Evolutionary conservation across 768 basidiomycete genomes (phyloP), one percentile per base, ranked within the genome.

Genomic region (Russula abietina): DNA sequence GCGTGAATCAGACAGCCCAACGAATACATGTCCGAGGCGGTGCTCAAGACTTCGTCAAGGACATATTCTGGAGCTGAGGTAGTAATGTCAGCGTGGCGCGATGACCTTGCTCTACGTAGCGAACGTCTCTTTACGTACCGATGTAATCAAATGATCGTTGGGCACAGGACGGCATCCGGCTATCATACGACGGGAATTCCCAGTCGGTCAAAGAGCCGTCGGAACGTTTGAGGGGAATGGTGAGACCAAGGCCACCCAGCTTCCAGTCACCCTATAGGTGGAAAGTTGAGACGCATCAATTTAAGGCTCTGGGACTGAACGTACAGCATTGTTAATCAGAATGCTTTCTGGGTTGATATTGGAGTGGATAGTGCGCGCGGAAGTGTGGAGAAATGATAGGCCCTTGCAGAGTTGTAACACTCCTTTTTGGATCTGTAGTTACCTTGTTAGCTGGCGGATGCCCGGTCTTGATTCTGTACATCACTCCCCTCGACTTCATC

Each of bases 71-170:
- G 94, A 1, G 93, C 95, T 95, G 67, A n/a, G 12, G 24, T 62
- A 10, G 52, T 52, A 43, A 11, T 48, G 10, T 61, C n/a, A 50
- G 52, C 45, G 45, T 2, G 22, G 4, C 11, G 30, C 22, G n/a
- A 53, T 12, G 46, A 3, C 19, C 12, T n/a, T 26, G 16, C 17
- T 38, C 22, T 19, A 5, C 22, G 11, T 22, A n/a, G 17, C 2
- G 16, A 12, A 9, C n/a, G 24, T 11, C 19, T 55, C 26, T 26
- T 9, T 71, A 80, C 45, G 45, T 72, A 93, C 93, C 93, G 73
- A 97, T 90, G 71, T 93, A 98, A 73, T 99, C 95, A 68, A 95
- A 92, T 33, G 93, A 91, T 51, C 93, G 85, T 73, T 98, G 95
- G 6, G 91, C 82, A 68, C 91, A 90, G 17, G 83, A 72, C 0